Conservation (phyloP, 2,329 filamentous ascomycete species). For the Ophiocordyceps camponoti-saundersi region DNA sequence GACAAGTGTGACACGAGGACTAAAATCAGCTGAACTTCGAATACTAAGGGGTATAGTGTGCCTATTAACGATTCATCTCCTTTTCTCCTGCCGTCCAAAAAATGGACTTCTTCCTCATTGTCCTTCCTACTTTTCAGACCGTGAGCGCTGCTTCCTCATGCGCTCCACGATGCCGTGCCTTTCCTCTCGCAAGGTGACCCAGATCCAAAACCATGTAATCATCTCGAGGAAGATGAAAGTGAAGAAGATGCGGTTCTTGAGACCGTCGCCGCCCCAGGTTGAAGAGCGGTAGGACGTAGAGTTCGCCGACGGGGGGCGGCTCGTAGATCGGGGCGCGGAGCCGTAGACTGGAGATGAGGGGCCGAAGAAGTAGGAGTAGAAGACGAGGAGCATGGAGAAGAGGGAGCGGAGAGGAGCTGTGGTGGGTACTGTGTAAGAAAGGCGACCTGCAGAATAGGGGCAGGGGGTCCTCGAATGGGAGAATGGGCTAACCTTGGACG, state of each 20-base stretch:
- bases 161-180: constrained; percentile 20
- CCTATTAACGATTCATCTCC: neutral
- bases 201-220: constrained; percentile 76
- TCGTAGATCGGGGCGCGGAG: constrained; percentile 6
- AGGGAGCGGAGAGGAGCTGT: constrained; percentile 46
- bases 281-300: constrained; percentile 15
- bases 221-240: constrained; percentile 74
- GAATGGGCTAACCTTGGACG: constrained; percentile 42
- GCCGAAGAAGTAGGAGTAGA: constrained; percentile 48
- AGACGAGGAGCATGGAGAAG: constrained; percentile 41
- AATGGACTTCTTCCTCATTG: neutral
- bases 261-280: constrained; percentile 40
- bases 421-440: neutral
- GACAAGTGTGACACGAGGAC: neutral
- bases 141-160: constrained; percentile 10
- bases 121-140: neutral
- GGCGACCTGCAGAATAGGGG: neutral
- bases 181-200: constrained; percentile 54
- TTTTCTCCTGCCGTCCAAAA: neutral
- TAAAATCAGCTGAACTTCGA: neutral
- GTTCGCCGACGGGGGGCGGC: constrained; percentile 15
- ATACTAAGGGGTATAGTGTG: neutral
- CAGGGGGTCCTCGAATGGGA: too few relatives aligned
- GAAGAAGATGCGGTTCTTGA: constrained; percentile 77
- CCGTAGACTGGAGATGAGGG: constrained; percentile 30